Evolutionary conservation across 140 eudicot species (phyloP).

Genomic region (Oenanthe javanica): DNA sequence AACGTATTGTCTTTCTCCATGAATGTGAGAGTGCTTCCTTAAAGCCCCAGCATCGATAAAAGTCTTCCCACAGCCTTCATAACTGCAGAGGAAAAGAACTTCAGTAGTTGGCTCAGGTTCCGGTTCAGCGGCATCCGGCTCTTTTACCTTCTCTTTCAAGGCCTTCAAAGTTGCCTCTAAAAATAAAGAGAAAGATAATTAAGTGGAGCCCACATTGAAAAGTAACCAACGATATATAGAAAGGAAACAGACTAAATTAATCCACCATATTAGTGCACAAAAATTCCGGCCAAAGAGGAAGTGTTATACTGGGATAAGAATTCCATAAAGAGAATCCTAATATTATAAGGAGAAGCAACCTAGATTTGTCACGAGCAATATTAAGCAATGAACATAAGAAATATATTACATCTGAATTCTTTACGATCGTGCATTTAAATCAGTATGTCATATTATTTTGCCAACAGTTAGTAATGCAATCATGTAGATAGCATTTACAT

Average conservation of each 20-base stretch:
- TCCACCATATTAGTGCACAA: not conserved
- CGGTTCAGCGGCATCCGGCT: slow-evolving; percentile 47
- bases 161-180: slow-evolving; percentile 61
- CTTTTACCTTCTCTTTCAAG: slow-evolving; percentile 55
- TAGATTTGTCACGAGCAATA: not conserved
- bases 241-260: not conserved
- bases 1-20: slow-evolving; percentile 78
- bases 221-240: not conserved
- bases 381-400: not conserved
- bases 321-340: not conserved
- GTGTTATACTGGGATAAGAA: not conserved
- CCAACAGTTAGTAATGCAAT: not conserved
- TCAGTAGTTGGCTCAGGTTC: slow-evolving; percentile 95
- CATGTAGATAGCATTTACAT: not conserved
- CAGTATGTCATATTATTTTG: not conserved
- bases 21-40: slow-evolving; percentile 92
- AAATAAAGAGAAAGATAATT: slow-evolving; percentile 9
- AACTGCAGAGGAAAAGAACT: slow-evolving; percentile 94
- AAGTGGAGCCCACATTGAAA: slow-evolving; percentile 8
- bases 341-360: not conserved
- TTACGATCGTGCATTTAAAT: not conserved
- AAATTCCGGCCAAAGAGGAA: not conserved
- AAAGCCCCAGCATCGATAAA: slow-evolving; percentile 85
- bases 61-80: slow-evolving; percentile 95
- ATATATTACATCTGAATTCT: not conserved